These are phyloP conservation scores for Lichtheimia ramosa DNA, from an alignment of 371 early-diverging fungal genomes.

Conservation along the genomic window DNA sequence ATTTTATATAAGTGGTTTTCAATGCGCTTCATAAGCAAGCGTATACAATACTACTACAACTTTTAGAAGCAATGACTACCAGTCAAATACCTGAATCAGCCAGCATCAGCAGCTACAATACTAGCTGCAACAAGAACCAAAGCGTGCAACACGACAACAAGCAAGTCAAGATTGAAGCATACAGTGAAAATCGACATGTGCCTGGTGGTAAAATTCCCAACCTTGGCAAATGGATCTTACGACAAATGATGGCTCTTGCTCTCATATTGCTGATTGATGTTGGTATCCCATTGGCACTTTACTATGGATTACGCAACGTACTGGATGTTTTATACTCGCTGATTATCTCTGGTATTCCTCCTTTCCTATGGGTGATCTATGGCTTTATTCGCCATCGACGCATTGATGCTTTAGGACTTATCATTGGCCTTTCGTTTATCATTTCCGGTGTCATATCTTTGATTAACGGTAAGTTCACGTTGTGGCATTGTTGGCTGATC, in stretches of 20 bases:
- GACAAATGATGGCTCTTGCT: slow-evolving; percentile 1
- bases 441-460: slow-evolving; percentile 41
- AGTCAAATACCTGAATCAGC: background rate
- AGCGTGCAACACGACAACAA: background rate
- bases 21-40: too few species aligned
- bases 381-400: slow-evolving; percentile 18
- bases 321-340: slow-evolving; percentile 33
- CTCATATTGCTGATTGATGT: slow-evolving; percentile 29
- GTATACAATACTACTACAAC: too few species aligned
- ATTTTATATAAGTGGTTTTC: background rate
- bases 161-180: too few species aligned
- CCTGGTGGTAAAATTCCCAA: slow-evolving; percentile 6
- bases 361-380: slow-evolving; percentile 32
- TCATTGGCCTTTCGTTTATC: slow-evolving; percentile 40
- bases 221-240: background rate
- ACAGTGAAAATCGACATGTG: background rate
- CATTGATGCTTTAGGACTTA: slow-evolving; percentile 42
- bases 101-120: background rate
- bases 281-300: slow-evolving; percentile 35
- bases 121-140: background rate
- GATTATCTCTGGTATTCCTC: slow-evolving; percentile 48
- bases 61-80: background rate
- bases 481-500: slow-evolving; percentile 17
- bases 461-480: slow-evolving; percentile 23
- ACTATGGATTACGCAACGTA: slow-evolving; percentile 32